Conservation (phyloP, 2,329 filamentous ascomycete genomes). For the Xylariaceae sp. region DNA sequence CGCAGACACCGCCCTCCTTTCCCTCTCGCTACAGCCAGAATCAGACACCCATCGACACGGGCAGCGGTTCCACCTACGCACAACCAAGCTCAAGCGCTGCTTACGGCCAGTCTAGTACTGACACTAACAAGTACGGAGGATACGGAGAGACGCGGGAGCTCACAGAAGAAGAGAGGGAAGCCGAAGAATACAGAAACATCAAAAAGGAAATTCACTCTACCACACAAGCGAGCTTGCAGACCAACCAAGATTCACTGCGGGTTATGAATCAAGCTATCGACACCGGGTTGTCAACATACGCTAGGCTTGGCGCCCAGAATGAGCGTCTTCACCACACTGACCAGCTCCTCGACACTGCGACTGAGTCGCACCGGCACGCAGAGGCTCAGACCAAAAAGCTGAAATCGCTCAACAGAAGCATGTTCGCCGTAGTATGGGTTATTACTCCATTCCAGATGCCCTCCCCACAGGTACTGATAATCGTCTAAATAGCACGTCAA, state of each 20-base stretch:
- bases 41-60: too few relatives aligned
- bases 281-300: slow-evolving; percentile 68
- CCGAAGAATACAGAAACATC: slow-evolving; percentile 37
- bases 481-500: too few relatives aligned
- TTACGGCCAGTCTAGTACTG: slow-evolving; percentile 17
- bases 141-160: slow-evolving; percentile 72
- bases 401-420: slow-evolving; percentile 63
- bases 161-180: slow-evolving; percentile 77
- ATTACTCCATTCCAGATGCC: slow-evolving; percentile 61
- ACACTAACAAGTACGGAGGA: slow-evolving; percentile 41
- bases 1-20: too few relatives aligned
- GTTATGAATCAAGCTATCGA: slow-evolving; percentile 68
- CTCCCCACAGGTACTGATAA: too few relatives aligned
- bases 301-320: slow-evolving; percentile 61
- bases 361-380: slow-evolving; percentile 67
- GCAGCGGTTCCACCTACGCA: too few relatives aligned
- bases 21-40: slow-evolving; percentile 24
- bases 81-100: background rate
- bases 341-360: slow-evolving; percentile 78
- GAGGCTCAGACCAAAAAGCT: slow-evolving; percentile 68
- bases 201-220: slow-evolving; percentile 70
- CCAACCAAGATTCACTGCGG: slow-evolving; percentile 65
- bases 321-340: slow-evolving; percentile 81
- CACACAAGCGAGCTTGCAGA: slow-evolving; percentile 69
- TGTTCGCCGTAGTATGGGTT: slow-evolving; percentile 81